These are phyloP conservation scores for Zalaria sp. DNA, from an alignment of 2,329 filamentous ascomycete species.

Conservation along the genomic window DNA sequence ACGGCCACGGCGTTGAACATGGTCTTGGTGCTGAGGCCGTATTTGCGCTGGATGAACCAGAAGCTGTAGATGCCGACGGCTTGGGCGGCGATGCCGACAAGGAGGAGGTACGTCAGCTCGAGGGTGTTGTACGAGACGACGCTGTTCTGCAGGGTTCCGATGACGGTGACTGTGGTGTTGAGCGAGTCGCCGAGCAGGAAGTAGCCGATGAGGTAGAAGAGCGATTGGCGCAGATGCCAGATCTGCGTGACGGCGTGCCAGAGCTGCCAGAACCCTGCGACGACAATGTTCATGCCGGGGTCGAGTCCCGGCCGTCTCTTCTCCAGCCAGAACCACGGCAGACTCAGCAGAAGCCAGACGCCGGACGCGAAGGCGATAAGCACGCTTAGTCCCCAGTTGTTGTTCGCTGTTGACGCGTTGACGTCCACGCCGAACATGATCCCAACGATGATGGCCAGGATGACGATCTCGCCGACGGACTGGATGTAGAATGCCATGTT, in stretches of 20 bases:
- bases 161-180: conserved; percentile 57
- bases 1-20: conserved; percentile 55
- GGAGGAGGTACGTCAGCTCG: conserved; percentile 49
- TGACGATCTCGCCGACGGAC: conserved; percentile 46
- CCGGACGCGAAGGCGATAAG: conserved; percentile 51
- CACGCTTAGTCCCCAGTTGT: conserved; percentile 53
- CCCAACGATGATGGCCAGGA: conserved; percentile 50
- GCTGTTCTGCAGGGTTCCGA: conserved; percentile 49
- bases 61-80: conserved; percentile 48
- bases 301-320: conserved; percentile 48
- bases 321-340: conserved; percentile 55
- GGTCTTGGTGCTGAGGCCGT: conserved; percentile 45
- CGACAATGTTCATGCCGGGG: conserved; percentile 36
- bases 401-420: conserved; percentile 43
- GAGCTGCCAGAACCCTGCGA: conserved; percentile 49
- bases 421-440: conserved; percentile 49
- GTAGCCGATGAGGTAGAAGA: conserved; percentile 52
- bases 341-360: conserved; percentile 47
- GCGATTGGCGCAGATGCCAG: conserved; percentile 50
- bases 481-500: conserved; percentile 53
- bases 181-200: conserved; percentile 57
- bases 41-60: conserved; percentile 44
- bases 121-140: conserved; percentile 52
- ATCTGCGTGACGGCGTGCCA: conserved; percentile 44
- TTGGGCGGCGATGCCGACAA: conserved; percentile 51